Base-by-base conservation (phyloP, 2,329 filamentous ascomycete species). In the Colletotrichum sp. region DNA sequence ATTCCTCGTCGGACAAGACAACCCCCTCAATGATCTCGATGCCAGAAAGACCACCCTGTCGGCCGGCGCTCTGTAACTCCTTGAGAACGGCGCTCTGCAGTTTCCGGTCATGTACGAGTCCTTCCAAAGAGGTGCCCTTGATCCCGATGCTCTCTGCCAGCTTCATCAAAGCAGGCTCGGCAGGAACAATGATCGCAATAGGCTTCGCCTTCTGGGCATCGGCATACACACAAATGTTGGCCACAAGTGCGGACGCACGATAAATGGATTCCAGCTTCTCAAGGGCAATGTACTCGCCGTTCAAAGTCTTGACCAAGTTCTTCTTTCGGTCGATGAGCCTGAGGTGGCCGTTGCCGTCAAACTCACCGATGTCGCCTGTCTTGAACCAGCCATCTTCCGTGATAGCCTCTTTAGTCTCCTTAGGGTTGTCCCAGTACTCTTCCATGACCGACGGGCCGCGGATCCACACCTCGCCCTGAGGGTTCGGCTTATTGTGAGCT, bases 381-480 rank as follows among this genome's bases (percentile, higher is more conserved):
- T 93, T 96, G 90, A 97, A 97, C 95, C 95, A 98, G 61, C 94
- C 94, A 79, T 95, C 95, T 3, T 90, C 86, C 1, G 92, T 92
- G 78, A 95, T 90, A 3, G 93, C 87, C 79, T 92, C 92, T 59
- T 88, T 87, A 34, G 94, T 97, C 87, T 97, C 94, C 83, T 94
- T 89, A 63, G 93, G 92, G 80, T 97, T 94, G 76, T 96, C 88
- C 81, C 93, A 94, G 86, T 98, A 98, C 60, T 92, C 92, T 9
- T 89, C 86, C 74, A 93, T 91, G 67, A 98, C 93, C 75, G 91
- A 89, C 39, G 89, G 90, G 30, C 95, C 95, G 63, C 95, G 94
- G 80, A 98, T 96, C 94, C 94, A 96, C 82, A 98, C 94, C 85
- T 98, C 95, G 80, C 95, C 95, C 85, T 97, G 95, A 2, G 94